A percentile compares a stretch with the other conserved stretches of the same genome.
Conservation (phyloP, 768 basidiomycete species). For the Rhizopogon roseolus region DNA sequence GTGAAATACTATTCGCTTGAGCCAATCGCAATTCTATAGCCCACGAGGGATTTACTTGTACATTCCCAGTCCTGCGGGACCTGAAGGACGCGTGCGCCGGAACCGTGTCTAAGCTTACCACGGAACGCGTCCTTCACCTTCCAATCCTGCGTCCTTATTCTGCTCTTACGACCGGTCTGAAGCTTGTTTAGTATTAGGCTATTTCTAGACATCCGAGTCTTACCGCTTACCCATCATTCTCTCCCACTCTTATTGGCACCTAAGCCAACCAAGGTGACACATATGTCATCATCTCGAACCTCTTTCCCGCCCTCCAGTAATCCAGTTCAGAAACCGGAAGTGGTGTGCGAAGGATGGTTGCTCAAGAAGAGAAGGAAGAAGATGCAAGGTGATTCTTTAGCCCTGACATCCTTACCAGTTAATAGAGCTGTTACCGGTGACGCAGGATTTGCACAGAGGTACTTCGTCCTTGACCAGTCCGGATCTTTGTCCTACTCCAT, state of each 20-base stretch:
- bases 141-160: background rate
- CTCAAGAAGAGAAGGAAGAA: conserved; percentile 85
- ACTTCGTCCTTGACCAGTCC: conserved; percentile 65
- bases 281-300: conserved; percentile 11
- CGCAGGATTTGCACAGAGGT: conserved; percentile 79
- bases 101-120: conserved; percentile 1
- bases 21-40: background rate
- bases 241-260: background rate
- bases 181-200: background rate
- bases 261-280: background rate
- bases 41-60: background rate
- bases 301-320: conserved; percentile 4
- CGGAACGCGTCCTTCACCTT: background rate
- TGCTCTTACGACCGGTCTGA: background rate
- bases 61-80: conserved; percentile 1
- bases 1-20: conserved; percentile 1
- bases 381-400: conserved; percentile 62
- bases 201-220: background rate
- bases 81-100: background rate
- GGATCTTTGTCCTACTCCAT: conserved; percentile 75
- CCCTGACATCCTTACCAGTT: background rate
- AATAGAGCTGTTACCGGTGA: background rate
- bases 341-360: conserved; percentile 71
- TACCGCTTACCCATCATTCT: background rate
- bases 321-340: conserved; percentile 10